Percentiles rank a stretch among this genome's conserved stretches.
Conservation (phyloP, 192 early-diverging fungal species). For the Backusella psychrophila region DNA sequence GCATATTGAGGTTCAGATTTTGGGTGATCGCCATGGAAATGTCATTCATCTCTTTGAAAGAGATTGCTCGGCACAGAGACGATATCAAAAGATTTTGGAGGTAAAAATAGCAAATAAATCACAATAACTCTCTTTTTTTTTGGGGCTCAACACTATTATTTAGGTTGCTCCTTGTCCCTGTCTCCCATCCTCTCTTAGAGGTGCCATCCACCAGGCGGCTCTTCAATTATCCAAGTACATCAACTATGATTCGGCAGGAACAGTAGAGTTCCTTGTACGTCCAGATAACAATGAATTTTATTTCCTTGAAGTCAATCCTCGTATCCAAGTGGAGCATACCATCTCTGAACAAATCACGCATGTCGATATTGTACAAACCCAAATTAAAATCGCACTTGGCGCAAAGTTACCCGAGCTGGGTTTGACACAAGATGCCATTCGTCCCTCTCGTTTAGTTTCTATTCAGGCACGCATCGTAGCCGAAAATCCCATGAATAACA, state of each 20-base stretch:
- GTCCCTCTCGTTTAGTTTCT: conserved; percentile 67
- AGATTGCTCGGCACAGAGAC: conserved; percentile 89
- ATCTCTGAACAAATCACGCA: conserved; percentile 92
- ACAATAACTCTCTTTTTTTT: no score
- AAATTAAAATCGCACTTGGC: conserved; percentile 27
- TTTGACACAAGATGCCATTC: conserved; percentile 82
- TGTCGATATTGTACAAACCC: conserved; percentile 78
- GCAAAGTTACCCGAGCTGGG: conserved; percentile 11
- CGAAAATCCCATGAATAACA: conserved; percentile 77
- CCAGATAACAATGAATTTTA: conserved; percentile 78
- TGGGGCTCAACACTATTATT: background rate
- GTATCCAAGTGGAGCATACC: conserved; percentile 95
- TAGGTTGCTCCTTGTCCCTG: conserved; percentile 52
- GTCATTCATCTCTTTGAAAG: conserved; percentile 90
- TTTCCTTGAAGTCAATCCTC: conserved; percentile 96
- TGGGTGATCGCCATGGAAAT: conserved; percentile 84
- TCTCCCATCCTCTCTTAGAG: conserved; percentile 63
- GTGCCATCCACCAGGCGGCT: conserved; percentile 73
- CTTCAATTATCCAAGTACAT: conserved; percentile 83
- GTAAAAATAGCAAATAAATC: conserved; percentile 33
- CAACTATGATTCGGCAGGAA: conserved; percentile 89
- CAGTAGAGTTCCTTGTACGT: conserved; percentile 94
- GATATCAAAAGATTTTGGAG: conserved; percentile 95
- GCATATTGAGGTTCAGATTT: conserved; percentile 94
- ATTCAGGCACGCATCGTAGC: conserved; percentile 96